Conservation (phyloP, 2,329 filamentous ascomycete species). For the Fusarium tricinctum region DNA sequence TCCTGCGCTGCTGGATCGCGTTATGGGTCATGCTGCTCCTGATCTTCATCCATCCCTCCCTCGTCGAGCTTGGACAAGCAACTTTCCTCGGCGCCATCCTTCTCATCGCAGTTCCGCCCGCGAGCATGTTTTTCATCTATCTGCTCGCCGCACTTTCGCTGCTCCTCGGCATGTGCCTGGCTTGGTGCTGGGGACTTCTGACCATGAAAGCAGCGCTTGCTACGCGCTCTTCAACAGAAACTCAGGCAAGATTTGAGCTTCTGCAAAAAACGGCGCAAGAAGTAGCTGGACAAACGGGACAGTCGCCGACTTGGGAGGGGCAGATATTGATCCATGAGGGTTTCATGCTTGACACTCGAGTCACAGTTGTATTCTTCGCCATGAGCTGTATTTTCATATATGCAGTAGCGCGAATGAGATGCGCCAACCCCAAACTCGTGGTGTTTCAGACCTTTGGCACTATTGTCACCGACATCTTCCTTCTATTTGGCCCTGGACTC, state of each 20-base stretch:
- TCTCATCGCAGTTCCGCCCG: constrained; percentile 61
- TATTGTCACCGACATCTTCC: constrained; percentile 62
- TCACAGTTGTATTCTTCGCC: constrained; percentile 56
- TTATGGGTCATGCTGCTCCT: constrained; percentile 62
- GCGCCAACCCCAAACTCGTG: constrained; percentile 60
- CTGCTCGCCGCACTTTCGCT: constrained; percentile 59
- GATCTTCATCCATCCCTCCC: constrained; percentile 61
- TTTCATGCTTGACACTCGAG: constrained; percentile 62
- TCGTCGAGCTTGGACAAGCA: constrained; percentile 58
- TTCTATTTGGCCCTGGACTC: constrained; percentile 60
- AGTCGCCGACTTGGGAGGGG: constrained; percentile 47
- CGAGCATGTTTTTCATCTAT: constrained; percentile 61
- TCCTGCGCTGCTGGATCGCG: constrained; percentile 62
- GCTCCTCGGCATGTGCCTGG: constrained; percentile 61
- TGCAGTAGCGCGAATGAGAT: constrained; percentile 58
- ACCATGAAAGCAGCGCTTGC: constrained; percentile 64
- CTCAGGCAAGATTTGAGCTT: constrained; percentile 51
- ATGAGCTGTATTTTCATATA: constrained; percentile 63
- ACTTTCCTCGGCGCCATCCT: constrained; percentile 61
- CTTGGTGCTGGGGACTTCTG: constrained; percentile 65
- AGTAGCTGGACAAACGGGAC: constrained; percentile 48
- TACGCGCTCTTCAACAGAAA: constrained; percentile 57
- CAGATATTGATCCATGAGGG: constrained; percentile 59
- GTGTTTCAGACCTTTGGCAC: constrained; percentile 62
- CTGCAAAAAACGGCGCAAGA: constrained; percentile 56